Percentiles rank a stretch among this genome's conserved stretches.
Conservation (phyloP, 2,329 filamentous ascomycete species). For the Talaromyces pinophilus region DNA sequence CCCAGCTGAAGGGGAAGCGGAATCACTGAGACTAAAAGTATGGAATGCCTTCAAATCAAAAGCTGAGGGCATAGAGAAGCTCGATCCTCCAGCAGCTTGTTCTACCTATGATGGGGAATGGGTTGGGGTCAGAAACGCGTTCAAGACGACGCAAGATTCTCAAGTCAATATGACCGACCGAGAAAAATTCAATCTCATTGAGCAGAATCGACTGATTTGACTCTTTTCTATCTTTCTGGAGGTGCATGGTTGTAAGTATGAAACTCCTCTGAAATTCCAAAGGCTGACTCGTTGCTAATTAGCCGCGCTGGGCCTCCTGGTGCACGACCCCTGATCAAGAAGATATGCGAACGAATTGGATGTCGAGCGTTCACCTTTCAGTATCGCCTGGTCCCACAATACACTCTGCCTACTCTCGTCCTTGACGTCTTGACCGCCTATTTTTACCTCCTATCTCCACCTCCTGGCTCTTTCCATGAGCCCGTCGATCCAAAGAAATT, state of each 20-base stretch:
- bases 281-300: neutral
- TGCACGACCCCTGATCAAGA: slow-evolving; percentile 9
- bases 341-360: neutral
- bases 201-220: slow-evolving; percentile 7
- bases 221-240: slow-evolving; percentile 18
- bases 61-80: slow-evolving; percentile 6
- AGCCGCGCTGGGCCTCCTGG: slow-evolving; percentile 16
- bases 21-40: neutral
- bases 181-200: slow-evolving; percentile 12
- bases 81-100: slow-evolving; percentile 13
- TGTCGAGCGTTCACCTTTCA: slow-evolving; percentile 14
- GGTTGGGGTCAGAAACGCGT: neutral
- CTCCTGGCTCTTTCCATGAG: slow-evolving; percentile 10
- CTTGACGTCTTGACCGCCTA: slow-evolving; percentile 14
- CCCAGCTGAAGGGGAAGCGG: neutral
- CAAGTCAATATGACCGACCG: neutral
- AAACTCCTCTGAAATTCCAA: neutral
- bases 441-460: slow-evolving; percentile 16
- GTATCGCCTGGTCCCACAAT: slow-evolving; percentile 15
- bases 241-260: slow-evolving; percentile 19
- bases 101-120: slow-evolving; percentile 6
- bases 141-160: neutral
- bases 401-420: slow-evolving; percentile 5
- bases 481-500: slow-evolving; percentile 17
- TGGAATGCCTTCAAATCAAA: slow-evolving; percentile 15